Conservation (phyloP, 208 protist genomes). For the Trypanosoma boissoni region DNA sequence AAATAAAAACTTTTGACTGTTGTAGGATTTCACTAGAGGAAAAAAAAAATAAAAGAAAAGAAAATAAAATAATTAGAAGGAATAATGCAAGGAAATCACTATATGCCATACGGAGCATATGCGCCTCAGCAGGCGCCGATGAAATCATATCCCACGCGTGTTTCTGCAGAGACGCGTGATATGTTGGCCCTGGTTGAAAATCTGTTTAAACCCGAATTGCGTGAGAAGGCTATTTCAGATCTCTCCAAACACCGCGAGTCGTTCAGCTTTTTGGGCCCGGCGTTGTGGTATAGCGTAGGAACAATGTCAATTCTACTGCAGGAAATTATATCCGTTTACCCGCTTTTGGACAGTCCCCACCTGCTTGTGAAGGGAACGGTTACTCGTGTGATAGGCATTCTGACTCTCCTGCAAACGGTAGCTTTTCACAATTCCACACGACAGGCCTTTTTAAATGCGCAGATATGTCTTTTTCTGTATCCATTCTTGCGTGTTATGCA, state of each 20-base stretch:
- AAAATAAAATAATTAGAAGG: too few species aligned
- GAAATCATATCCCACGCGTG: slow-evolving; percentile 15
- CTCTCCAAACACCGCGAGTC: slow-evolving; percentile 95
- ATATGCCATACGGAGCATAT: slow-evolving; percentile 9
- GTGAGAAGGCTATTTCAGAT: slow-evolving; percentile 93
- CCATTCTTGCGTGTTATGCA: slow-evolving; percentile 97
- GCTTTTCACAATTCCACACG: slow-evolving; percentile 97
- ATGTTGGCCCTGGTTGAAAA: slow-evolving; percentile 49
- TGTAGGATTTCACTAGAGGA: too few species aligned
- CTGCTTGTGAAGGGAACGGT: slow-evolving; percentile 65
- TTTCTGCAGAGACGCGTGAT: slow-evolving; percentile 23
- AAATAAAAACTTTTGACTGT: too few species aligned
- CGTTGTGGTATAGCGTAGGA: slow-evolving; percentile 98
- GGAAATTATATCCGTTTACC: slow-evolving; percentile 98
- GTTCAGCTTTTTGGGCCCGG: slow-evolving; percentile 93
- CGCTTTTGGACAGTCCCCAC: slow-evolving; percentile 86
- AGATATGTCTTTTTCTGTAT: slow-evolving; percentile 99
- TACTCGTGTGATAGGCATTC: slow-evolving; percentile 97
- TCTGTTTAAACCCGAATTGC: slow-evolving; percentile 67
- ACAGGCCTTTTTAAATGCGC: slow-evolving; percentile 96
- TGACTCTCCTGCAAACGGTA: slow-evolving; percentile 99
- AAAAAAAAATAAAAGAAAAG: too few species aligned
- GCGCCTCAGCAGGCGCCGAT: slow-evolving; percentile 19
- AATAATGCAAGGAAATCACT: slow-evolving; percentile 14
- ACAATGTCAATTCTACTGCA: slow-evolving; percentile 98